Conservation (phyloP, 176 grass and related monocot genomes). For the Carex myosuroides region DNA sequence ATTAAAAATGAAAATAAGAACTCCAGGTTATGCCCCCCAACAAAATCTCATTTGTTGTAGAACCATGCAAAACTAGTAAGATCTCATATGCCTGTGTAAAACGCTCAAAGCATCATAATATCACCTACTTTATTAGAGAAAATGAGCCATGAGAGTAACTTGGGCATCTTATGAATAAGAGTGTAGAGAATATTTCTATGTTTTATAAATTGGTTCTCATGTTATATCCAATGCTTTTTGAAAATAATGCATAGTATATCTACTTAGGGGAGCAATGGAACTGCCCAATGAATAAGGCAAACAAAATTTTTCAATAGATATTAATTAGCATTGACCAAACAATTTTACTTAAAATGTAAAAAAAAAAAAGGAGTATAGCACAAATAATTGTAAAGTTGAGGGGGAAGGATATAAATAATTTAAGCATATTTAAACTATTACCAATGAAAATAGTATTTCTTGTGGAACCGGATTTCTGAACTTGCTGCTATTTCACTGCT, state of each 20-base stretch:
- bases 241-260: background rate
- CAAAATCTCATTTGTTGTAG: background rate
- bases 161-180: background rate
- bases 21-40: background rate
- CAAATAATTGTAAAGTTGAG: background rate
- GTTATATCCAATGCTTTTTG: background rate
- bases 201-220: background rate
- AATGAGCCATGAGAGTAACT: background rate
- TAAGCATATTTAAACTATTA: constrained; percentile 11
- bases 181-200: background rate
- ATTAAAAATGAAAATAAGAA: background rate
- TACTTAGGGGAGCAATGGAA: background rate
- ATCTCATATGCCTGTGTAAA: background rate
- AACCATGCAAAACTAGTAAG: background rate
- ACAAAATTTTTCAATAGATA: background rate
- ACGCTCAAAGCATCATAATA: background rate
- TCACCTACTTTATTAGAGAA: background rate
- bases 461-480: constrained; percentile 47
- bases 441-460: constrained; percentile 38
- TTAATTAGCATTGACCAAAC: background rate
- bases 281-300: background rate
- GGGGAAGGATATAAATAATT: background rate
- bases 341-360: background rate
- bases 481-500: constrained; percentile 34
- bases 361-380: background rate